Evolutionary conservation across 257 asterid genomes (phyloP).

Genomic region (Cynanchum wilfordii): DNA sequence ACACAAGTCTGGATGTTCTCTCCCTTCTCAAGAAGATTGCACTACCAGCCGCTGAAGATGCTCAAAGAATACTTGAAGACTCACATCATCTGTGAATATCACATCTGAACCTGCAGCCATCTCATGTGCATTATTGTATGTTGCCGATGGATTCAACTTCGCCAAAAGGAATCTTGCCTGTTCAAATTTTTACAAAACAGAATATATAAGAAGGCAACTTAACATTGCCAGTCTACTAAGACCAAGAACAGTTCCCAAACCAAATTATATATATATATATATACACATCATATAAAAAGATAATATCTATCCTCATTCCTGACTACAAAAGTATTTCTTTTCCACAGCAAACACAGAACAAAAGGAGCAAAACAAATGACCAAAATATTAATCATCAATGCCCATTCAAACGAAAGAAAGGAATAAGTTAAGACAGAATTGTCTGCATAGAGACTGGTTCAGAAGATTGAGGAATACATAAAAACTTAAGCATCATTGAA

Average conservation of each 20-base stretch:
- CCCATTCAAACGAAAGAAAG: background rate
- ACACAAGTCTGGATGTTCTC: background rate
- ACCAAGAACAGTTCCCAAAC: background rate
- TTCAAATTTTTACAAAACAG: slow-evolving; percentile 18
- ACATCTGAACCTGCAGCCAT: slow-evolving; percentile 85
- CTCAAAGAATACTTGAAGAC: slow-evolving; percentile 84
- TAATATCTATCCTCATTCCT: background rate
- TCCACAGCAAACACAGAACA: background rate
- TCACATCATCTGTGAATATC: slow-evolving; percentile 92
- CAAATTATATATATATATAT: too few species aligned
- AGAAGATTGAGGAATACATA: background rate
- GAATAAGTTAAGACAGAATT: background rate
- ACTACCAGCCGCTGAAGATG: slow-evolving; percentile 96
- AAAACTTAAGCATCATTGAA: background rate
- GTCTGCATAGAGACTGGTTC: background rate
- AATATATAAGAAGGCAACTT: background rate
- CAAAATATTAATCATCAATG: background rate
- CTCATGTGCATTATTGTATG: slow-evolving; percentile 74
- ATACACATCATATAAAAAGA: background rate
- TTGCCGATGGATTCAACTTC: slow-evolving; percentile 94
- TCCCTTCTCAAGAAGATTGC: slow-evolving; percentile 60
- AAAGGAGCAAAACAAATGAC: too few species aligned
- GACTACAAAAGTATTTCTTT: background rate
- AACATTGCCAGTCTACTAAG: background rate
- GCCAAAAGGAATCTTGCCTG: slow-evolving; percentile 98